A percentile compares a stretch with the other conserved stretches of the same genome.
Evolutionary conservation across 208 protist species (phyloP).

Genomic region (Crithidia sp.): DNA sequence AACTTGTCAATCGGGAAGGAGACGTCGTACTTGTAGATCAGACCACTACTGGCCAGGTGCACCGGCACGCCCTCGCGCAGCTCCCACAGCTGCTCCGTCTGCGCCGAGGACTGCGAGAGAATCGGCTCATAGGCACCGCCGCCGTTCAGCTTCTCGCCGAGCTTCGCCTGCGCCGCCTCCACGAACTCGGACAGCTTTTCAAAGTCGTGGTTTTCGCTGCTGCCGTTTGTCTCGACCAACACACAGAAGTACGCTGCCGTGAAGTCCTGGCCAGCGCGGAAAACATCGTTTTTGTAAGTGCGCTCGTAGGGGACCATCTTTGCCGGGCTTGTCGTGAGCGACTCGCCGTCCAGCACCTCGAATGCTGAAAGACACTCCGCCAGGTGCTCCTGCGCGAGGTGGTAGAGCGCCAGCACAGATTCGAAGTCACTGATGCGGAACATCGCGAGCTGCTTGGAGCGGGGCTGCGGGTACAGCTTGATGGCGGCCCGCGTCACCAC

Average conservation of each 20-base stretch:
- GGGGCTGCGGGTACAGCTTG: constrained; percentile 56
- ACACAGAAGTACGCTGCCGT: constrained; percentile 86
- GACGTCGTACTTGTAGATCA: constrained; percentile 86
- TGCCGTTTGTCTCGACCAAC: constrained; percentile 94
- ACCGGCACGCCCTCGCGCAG: constrained; percentile 78
- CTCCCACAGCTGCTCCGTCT: constrained; percentile 67
- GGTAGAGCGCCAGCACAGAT: constrained; percentile 71
- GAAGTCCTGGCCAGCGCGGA: constrained; percentile 47
- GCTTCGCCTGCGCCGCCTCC: constrained; percentile 45
- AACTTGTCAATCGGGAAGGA: constrained; percentile 82
- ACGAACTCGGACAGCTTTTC: constrained; percentile 75
- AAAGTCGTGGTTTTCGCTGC: constrained; percentile 89
- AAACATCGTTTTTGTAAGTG: constrained; percentile 49
- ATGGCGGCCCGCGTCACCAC: constrained; percentile 91
- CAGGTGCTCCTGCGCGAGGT: constrained; percentile 80
- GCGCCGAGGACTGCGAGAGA: constrained; percentile 62
- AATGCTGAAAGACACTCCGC: constrained; percentile 94
- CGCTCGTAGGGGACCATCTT: constrained; percentile 49
- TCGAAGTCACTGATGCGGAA: constrained; percentile 77
- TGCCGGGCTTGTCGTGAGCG: constrained; percentile 64
- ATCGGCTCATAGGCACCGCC: constrained; percentile 52
- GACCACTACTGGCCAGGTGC: constrained; percentile 47
- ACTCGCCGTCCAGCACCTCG: constrained; percentile 93
- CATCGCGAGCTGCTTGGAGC: constrained; percentile 86
- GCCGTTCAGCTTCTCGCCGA: constrained; percentile 45